Evolutionary conservation across 2,329 filamentous ascomycete genomes (phyloP).

Genomic region (Penicillium janthinellum): DNA sequence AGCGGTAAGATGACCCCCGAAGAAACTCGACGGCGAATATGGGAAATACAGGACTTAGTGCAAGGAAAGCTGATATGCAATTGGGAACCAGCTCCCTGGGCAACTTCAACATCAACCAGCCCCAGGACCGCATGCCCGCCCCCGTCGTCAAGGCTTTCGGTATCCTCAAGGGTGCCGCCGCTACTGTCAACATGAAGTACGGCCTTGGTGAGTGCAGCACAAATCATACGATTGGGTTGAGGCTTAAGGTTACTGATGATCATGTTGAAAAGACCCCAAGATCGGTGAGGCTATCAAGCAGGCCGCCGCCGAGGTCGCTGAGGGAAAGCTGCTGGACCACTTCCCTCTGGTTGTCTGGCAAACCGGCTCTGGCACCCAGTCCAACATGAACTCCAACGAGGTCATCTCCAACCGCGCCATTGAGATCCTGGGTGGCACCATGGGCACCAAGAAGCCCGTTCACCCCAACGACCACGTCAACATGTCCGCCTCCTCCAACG

Average conservation of each 20-base stretch:
- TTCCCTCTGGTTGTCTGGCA: slow-evolving; percentile 99
- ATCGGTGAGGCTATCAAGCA: slow-evolving; percentile 91
- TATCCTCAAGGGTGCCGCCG: slow-evolving; percentile 94
- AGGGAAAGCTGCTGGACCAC: slow-evolving; percentile 91
- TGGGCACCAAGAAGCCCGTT: slow-evolving; percentile 97
- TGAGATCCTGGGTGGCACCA: slow-evolving; percentile 90
- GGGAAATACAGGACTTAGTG: background rate
- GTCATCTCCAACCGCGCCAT: slow-evolving; percentile 99
- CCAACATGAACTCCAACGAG: slow-evolving; percentile 99
- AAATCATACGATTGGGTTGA: background rate
- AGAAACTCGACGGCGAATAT: slow-evolving; percentile 4
- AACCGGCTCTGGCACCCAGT: slow-evolving; percentile 97
- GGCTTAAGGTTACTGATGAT: background rate
- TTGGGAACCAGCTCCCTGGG: slow-evolving; percentile 66
- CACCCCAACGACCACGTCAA: slow-evolving; percentile 99
- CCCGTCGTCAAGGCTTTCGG: slow-evolving; percentile 92
- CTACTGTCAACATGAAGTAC: slow-evolving; percentile 91
- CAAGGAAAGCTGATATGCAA: slow-evolving; percentile 24
- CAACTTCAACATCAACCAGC: slow-evolving; percentile 99
- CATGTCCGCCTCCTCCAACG: slow-evolving; percentile 97
- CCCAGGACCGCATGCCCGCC: slow-evolving; percentile 96
- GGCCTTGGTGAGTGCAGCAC: slow-evolving; percentile 64
- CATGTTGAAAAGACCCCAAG: slow-evolving; percentile 68
- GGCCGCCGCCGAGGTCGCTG: slow-evolving; percentile 89
- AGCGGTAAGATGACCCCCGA: slow-evolving; percentile 58